phyloP scores from a whole-genome alignment of 257 asterid species.

The Asclepias syriaca region DNA sequence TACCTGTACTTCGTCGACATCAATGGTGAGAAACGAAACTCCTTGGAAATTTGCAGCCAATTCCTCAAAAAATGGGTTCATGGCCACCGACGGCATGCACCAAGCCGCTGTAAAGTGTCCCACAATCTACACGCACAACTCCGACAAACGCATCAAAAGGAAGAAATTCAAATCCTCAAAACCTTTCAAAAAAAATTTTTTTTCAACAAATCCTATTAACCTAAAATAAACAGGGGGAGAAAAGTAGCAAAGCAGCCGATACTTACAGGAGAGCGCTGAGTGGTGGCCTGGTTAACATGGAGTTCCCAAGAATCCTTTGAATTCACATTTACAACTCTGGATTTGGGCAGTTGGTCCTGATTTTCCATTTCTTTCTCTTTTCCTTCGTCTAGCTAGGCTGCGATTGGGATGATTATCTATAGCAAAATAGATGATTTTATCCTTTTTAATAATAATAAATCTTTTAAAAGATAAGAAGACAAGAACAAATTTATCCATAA shows the following conservation, averaged over 20 bases:
- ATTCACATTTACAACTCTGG: conserved; percentile 33
- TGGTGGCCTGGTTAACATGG: conserved; percentile 33
- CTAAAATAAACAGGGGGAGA: neutral
- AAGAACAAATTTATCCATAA: neutral
- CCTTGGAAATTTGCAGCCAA: conserved; percentile 23
- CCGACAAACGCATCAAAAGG: neutral
- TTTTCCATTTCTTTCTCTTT: conserved; percentile 23
- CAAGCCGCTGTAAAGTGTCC: conserved; percentile 38
- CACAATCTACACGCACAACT: conserved; percentile 18
- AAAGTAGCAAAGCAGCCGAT: neutral
- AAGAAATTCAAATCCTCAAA: too few relatives aligned
- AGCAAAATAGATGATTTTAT: neutral
- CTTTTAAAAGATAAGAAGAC: neutral
- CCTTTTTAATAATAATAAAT: too few relatives aligned
- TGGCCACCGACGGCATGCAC: conserved; percentile 42
- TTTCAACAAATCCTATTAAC: too few relatives aligned
- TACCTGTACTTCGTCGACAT: conserved; percentile 40
- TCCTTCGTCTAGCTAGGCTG: neutral
- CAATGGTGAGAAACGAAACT: conserved; percentile 26
- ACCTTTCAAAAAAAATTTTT: too few relatives aligned
- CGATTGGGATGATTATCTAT: neutral
- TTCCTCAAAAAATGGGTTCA: conserved; percentile 31
- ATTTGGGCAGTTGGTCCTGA: conserved; percentile 15
- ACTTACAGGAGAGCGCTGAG: conserved; percentile 40
- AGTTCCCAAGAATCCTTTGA: conserved; percentile 42